phyloP scores from a whole-genome alignment of 2,329 filamentous ascomycete species.

The Calycina herbarum region DNA sequence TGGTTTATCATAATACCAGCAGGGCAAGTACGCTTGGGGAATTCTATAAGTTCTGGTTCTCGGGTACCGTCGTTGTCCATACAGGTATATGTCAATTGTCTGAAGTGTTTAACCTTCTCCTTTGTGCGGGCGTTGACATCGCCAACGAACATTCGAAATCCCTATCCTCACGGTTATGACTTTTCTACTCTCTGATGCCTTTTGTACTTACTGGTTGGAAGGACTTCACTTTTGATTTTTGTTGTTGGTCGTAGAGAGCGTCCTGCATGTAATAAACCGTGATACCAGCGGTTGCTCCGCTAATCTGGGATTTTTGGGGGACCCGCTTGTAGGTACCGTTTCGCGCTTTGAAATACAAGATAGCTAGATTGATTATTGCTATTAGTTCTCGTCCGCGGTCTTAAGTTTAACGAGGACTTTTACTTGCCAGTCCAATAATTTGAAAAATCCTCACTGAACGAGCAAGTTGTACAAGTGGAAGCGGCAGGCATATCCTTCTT shows the following conservation, averaged over 20 bases:
- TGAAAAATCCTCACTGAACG: slow-evolving; percentile 40
- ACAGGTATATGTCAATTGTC: slow-evolving; percentile 47
- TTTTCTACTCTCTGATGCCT: background rate
- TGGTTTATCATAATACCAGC: slow-evolving; percentile 38
- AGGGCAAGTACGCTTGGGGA: slow-evolving; percentile 38
- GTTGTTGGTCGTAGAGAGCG: slow-evolving; percentile 34
- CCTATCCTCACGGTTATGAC: slow-evolving; percentile 22
- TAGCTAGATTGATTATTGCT: slow-evolving; percentile 16
- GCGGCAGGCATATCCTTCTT: slow-evolving; percentile 32
- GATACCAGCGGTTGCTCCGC: slow-evolving; percentile 39
- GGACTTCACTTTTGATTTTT: slow-evolving; percentile 42
- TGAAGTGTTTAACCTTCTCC: slow-evolving; percentile 41
- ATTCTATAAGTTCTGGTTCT: slow-evolving; percentile 41
- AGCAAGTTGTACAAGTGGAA: slow-evolving; percentile 38
- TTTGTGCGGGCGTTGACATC: slow-evolving; percentile 41
- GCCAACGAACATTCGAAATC: slow-evolving; percentile 48
- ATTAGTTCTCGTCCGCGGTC: background rate
- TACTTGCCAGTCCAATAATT: slow-evolving; percentile 36
- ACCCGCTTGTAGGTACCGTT: slow-evolving; percentile 38
- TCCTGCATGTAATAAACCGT: slow-evolving; percentile 40
- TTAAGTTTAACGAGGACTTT: no score
- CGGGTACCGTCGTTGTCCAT: slow-evolving; percentile 42
- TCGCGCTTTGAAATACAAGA: slow-evolving; percentile 34
- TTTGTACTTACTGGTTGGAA: slow-evolving; percentile 39
- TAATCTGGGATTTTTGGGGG: slow-evolving; percentile 28